Conservation (phyloP, 2,329 filamentous ascomycete genomes). For the Ophiognomonia clavigignenti-juglandacearum region DNA sequence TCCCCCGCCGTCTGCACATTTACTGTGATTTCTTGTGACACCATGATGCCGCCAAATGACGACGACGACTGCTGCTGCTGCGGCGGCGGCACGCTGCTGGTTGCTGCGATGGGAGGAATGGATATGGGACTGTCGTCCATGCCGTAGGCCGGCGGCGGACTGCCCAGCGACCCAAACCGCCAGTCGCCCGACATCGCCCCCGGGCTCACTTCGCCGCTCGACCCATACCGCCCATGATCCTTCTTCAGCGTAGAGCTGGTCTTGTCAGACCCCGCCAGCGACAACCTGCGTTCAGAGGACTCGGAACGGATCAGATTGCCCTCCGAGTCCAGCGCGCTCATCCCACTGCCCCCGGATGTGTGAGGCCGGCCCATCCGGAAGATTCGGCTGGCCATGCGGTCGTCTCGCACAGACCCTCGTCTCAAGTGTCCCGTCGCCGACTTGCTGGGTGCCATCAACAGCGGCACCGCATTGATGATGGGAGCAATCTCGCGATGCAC, state of each 20-base stretch:
- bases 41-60: conserved; percentile 53
- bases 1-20: conserved; percentile 31
- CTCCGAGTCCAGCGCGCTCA: conserved; percentile 23
- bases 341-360: conserved; percentile 7
- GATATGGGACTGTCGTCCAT: conserved; percentile 3
- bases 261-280: conserved; percentile 22
- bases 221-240: conserved; percentile 22
- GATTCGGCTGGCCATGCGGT: conserved; percentile 2
- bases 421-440: conserved; percentile 11
- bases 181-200: conserved; percentile 9
- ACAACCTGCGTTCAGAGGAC: conserved; percentile 20
- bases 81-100: neutral
- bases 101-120: conserved; percentile 3
- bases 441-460: conserved; percentile 14
- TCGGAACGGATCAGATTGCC: conserved; percentile 25
- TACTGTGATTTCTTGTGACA: conserved; percentile 58
- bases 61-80: conserved; percentile 10
- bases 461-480: conserved; percentile 32
- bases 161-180: conserved; percentile 13
- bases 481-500: conserved; percentile 58
- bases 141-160: conserved; percentile 9
- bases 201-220: conserved; percentile 14
- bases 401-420: conserved; percentile 7
- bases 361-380: conserved; percentile 10
- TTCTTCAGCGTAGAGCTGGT: conserved; percentile 29